Base-by-base conservation (phyloP, 169 alveolate genomes). In the Plasmodium falciparum region DNA sequence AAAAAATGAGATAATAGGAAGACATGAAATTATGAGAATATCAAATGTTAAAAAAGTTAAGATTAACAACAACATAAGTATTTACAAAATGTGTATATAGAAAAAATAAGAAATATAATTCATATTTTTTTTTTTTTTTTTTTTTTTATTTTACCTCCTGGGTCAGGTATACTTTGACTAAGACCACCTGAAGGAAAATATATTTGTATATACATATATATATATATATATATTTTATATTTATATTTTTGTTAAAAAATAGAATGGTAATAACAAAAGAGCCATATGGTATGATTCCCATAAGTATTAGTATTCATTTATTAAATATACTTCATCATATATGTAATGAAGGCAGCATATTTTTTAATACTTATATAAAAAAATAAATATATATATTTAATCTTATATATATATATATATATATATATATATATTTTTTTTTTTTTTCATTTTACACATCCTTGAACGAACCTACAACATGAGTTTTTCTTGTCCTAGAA, bases 381-480 rank as follows among this genome's bases (percentile, higher is more conserved):
- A 26, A 26, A 26, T 1, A 26, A 26, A 26, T 1, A 26, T 26
- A 2, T 26, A 26, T 1, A 26, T 26, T 33, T 33, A 3, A 3
- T 33, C 0, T 33, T 33, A 33, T 33, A 33, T 33, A 5, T 33
- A 33, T n/a, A n/a, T n/a, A n/a, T n/a, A n/a, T n/a, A n/a, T n/a
- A n/a, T n/a, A n/a, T n/a, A n/a, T n/a, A n/a, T n/a, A n/a, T n/a
- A n/a, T n/a, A n/a, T n/a, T n/a, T n/a, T n/a, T n/a, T n/a, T n/a
- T n/a, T n/a, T 33, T 33, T 5, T 33, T 33, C 6, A 33, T 33
- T 33, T 33, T 33, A 0, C 1, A 33, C 8, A 33, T 33, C 20
- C 33, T 61, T 65, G 39, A 17, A 74, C 89, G 26, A 17, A 76
- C 89, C 89, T 17, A 76, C 74, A 26, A 76, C 33, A 52, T 76